Conservation (phyloP, 345 rosid genomes). For the Populus euphratica region DNA sequence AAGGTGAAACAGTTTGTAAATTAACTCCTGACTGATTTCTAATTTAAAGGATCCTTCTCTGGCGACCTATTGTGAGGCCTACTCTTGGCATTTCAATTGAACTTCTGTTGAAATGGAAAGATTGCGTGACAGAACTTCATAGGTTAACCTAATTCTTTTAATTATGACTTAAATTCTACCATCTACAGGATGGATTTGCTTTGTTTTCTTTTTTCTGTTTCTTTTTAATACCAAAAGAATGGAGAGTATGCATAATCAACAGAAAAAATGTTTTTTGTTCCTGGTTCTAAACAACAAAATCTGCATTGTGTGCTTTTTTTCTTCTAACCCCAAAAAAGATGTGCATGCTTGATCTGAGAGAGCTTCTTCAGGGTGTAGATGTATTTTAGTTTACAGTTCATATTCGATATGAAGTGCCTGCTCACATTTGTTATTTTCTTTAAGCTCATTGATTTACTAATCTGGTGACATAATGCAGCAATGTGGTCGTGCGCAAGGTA, state of each 20-base stretch:
- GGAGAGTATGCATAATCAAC: no score
- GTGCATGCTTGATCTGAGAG: background rate
- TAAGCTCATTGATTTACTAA: conserved; percentile 4
- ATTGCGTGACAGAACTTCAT: background rate
- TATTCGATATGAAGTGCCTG: background rate
- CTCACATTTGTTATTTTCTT: background rate
- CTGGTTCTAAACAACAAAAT: no score
- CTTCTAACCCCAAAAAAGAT: background rate
- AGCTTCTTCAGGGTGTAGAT: background rate
- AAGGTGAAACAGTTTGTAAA: conserved; percentile 44
- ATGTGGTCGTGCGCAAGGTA: conserved; percentile 62
- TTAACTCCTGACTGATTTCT: background rate
- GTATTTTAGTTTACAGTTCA: background rate
- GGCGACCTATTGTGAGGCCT: background rate
- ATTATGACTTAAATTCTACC: no score
- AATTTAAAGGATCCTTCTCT: background rate
- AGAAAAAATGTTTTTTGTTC: no score
- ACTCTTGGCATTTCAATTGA: background rate
- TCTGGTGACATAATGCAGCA: conserved; percentile 39
- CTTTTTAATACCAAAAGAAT: no score
- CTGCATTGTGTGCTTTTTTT: no score
- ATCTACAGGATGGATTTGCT: no score
- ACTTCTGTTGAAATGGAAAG: background rate
- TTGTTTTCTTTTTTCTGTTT: no score
- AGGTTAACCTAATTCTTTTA: no score